Evolutionary conservation across 192 early-diverging fungal species (phyloP), one percentile per base, ranked within the genome.

Genomic region (Spinellus fusiger): DNA sequence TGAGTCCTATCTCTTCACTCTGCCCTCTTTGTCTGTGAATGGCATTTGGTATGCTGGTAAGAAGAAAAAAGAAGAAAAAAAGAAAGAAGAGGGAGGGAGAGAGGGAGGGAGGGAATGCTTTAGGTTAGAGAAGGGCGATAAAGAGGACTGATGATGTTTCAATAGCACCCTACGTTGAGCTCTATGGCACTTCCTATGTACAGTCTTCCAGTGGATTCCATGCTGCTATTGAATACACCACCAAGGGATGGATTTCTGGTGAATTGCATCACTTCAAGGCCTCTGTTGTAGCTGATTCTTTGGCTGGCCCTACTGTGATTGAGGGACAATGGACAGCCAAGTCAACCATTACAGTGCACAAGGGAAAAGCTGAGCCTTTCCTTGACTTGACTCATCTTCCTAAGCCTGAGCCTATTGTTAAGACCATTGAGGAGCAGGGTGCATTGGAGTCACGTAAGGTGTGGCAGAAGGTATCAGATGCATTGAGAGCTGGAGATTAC

Each of bases 261-360:
- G 89, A 90, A 51, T 82, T 87, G 50, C 88, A 90, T 68, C 82
- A 84, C 61, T 91, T 91, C 71, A 85, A 84, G 53, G 87, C 82
- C 35, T 72, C 69, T 23, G 62, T 69, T 9, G 56, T 34, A 0
- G 49, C 60, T 16, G 58, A 50, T 5, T 29, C 35, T 8, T 29
- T 57, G 15, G 35, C 31, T 0, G 46, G 47, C 26, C 66, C 80
- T 33, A 79, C 70, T 40, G 51, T 70, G 0, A 69, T 85, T 59
- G 77, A 78, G 46, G 89, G 89, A 35, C 78, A 81, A 66, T 91
- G 89, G 89, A 79, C 80, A 16, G 89, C 77, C 5, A 74, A 79
- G 47, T 89, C 89, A 8, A 79, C 61, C 27, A 66, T 77, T 16
- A 84, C 79, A 2, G 71, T 84, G 27, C 59, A 76, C 55, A 73